A percentile compares a stretch with the other conserved stretches of the same genome.
Conservation (phyloP, 176 grass and related monocot genomes). For the Aegilops tauschii region DNA sequence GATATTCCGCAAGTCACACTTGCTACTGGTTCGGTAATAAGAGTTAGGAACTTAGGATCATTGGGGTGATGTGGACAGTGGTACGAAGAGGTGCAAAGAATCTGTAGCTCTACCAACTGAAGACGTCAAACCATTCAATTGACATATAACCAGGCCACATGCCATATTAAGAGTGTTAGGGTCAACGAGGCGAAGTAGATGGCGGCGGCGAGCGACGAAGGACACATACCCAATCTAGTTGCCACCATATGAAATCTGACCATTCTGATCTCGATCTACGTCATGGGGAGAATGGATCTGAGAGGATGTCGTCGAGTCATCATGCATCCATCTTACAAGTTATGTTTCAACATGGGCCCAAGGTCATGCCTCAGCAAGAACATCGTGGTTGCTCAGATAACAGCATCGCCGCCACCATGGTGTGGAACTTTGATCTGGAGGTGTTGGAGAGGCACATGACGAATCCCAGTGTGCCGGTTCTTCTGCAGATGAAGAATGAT, state of each 20-base stretch:
- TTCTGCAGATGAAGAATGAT: not conserved
- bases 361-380: not conserved
- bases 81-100: not conserved
- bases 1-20: not conserved
- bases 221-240: not conserved
- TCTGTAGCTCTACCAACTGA: not conserved
- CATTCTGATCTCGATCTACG: not conserved
- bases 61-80: not conserved
- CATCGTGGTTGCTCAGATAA: not conserved
- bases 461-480: not conserved
- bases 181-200: not conserved
- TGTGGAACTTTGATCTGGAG: not conserved
- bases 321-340: not conserved
- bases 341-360: not conserved
- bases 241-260: not conserved
- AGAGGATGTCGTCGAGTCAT: not conserved
- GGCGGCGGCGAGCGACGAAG: not conserved
- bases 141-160: not conserved
- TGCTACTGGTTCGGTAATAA: not conserved
- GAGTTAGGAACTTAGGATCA: not conserved
- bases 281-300: not conserved
- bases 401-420: not conserved
- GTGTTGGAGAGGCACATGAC: not conserved
- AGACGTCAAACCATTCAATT: not conserved
- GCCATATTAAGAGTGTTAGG: not conserved